Evolutionary conservation across 2,329 filamentous ascomycete genomes (phyloP), one percentile per base, ranked within the genome.

Genomic region (Parastagonospora avenae): DNA sequence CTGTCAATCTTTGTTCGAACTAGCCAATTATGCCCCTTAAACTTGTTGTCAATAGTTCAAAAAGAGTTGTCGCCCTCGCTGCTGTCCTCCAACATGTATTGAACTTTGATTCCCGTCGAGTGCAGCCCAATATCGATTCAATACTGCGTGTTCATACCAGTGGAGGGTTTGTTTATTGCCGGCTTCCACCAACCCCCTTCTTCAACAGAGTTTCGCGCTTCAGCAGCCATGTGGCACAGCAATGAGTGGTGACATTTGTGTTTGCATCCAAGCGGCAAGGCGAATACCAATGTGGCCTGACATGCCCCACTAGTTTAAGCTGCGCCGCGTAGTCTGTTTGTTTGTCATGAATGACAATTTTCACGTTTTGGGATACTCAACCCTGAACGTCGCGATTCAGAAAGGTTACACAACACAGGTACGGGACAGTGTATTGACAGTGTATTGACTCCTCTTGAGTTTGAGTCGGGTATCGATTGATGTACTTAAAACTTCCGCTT

Each of bases 401-500:
- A 8, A 42, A 24, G 32, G 30, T n/a, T 32, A n/a, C 40, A 31
- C 40, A 12, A 31, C 14, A 14, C 9, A 14, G 29, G 19, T 27
- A 27, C n/a, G 29, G 11, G 24, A 36, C 14, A 7, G 40, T 12
- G 40, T 19, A 32, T 28, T 50, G 46, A 43, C 39, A 44, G 24
- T 45, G 8, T 38, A 42, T 49, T 50, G 47, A 50, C 41, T 50
- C 50, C 48, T 42, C 41, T 40, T 46, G 36, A 37, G 37, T 32
- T 24, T 38, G 24, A 14, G 15, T 32, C 35, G 44, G 46, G 48
- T 57, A 57, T 59, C 54, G 54, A 48, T 45, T 45, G 32, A 54
- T 48, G 39, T 52, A 41, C 52, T 72, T 61, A 74, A 52, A 66
- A 57, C 52, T 76, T 79, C 58, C 71, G 78, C 77, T 83, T 91